Conservation (phyloP, 148 eudicot genomes). For the Arctostaphylos glauca region DNA sequence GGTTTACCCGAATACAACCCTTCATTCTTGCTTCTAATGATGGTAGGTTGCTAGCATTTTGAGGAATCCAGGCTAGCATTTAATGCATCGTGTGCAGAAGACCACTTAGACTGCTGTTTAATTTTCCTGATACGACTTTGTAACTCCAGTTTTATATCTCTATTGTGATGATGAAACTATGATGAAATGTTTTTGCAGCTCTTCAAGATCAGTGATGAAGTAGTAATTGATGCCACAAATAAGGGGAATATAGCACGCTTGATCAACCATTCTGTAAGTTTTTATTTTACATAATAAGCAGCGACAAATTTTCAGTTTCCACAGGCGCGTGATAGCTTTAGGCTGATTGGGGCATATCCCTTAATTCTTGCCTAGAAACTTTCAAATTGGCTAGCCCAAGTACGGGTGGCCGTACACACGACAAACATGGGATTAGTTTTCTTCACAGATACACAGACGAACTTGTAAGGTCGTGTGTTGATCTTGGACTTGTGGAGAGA, state of each 20-base stretch:
- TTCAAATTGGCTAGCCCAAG: neutral
- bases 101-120: neutral
- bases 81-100: neutral
- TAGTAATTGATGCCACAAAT: constrained; percentile 86
- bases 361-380: neutral
- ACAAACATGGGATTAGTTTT: neutral
- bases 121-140: constrained; percentile 5
- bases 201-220: constrained; percentile 84
- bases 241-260: constrained; percentile 91
- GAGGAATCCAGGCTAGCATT: neutral
- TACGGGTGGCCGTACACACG: neutral
- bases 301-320: neutral
- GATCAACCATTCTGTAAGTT: constrained; percentile 90
- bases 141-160: neutral
- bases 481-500: neutral
- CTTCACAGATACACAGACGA: neutral
- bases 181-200: constrained; percentile 49
- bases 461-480: neutral
- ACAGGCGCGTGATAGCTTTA: constrained; percentile 4
- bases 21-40: constrained; percentile 5
- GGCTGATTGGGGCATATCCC: neutral
- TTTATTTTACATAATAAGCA: neutral
- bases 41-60: constrained; percentile 3
- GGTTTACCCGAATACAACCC: neutral
- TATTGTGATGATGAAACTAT: neutral